Evolutionary conservation across 768 basidiomycete genomes (phyloP).

Genomic region (Albatrellus ellisii): DNA sequence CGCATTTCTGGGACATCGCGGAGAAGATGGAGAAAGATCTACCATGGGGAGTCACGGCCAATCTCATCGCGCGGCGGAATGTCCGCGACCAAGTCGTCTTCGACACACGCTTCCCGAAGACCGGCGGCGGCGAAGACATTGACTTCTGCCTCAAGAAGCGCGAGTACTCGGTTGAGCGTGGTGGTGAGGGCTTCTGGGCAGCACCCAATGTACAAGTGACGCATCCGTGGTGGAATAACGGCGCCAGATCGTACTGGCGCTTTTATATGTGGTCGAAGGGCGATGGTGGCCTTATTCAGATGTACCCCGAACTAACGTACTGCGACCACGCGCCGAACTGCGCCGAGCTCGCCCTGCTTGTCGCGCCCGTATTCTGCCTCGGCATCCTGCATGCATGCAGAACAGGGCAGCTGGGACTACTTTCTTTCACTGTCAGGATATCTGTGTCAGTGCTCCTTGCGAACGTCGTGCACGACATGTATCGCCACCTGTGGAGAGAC

Average conservation of each 20-base stretch:
- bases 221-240: conserved; percentile 46
- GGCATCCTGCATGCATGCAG: conserved; percentile 14
- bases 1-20: conserved; percentile 52
- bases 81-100: conserved; percentile 32
- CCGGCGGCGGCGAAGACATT: conserved; percentile 52
- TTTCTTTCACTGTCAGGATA: conserved; percentile 14
- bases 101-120: conserved; percentile 40
- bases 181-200: conserved; percentile 29
- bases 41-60: conserved; percentile 54
- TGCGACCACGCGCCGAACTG: conserved; percentile 33
- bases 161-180: conserved; percentile 20
- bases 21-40: conserved; percentile 23
- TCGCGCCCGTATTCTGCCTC: conserved; percentile 8
- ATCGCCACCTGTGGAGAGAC: conserved; percentile 33
- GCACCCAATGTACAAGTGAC: conserved; percentile 37
- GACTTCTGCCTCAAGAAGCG: conserved; percentile 42
- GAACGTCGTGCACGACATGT: conserved; percentile 36
- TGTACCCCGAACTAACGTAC: conserved; percentile 35
- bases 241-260: conserved; percentile 31
- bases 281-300: conserved; percentile 35
- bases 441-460: conserved; percentile 19
- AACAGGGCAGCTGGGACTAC: conserved; percentile 7
- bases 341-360: conserved; percentile 29
- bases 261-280: conserved; percentile 50
- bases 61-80: conserved; percentile 36